Conservation (phyloP, 371 early-diverging fungal species). For the Mucor irregularis region DNA sequence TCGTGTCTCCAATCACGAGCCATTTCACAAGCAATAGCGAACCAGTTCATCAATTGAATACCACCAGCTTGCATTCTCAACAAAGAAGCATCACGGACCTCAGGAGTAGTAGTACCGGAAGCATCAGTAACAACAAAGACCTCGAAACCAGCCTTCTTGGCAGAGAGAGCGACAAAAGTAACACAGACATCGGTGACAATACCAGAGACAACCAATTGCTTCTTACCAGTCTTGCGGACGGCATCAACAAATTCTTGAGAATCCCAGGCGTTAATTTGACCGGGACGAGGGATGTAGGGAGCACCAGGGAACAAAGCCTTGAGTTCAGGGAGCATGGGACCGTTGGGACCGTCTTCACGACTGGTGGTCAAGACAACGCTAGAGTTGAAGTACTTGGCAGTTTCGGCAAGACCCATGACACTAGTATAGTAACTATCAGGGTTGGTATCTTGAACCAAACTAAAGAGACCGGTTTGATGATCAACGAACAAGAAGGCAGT, state of each 20-base stretch:
- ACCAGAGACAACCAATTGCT: constrained; percentile 34
- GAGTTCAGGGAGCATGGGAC: constrained; percentile 21
- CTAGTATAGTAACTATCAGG: constrained; percentile 22
- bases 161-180: constrained; percentile 30
- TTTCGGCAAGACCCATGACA: constrained; percentile 32
- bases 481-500: constrained; percentile 29
- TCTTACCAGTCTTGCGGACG: constrained; percentile 30
- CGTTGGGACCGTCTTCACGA: constrained; percentile 35
- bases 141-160: constrained; percentile 31
- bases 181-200: constrained; percentile 38
- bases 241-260: constrained; percentile 21
- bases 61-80: constrained; percentile 30
- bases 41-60: constrained; percentile 25
- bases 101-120: constrained; percentile 23
- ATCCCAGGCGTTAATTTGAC: constrained; percentile 39
- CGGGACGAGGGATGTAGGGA: constrained; percentile 26
- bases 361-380: constrained; percentile 26
- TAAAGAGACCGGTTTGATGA: constrained; percentile 31
- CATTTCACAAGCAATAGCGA: constrained; percentile 30
- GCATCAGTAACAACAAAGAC: constrained; percentile 34
- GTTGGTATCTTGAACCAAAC: constrained; percentile 23
- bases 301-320: constrained; percentile 26
- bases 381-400: constrained; percentile 25
- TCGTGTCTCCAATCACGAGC: constrained; percentile 29
- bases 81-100: constrained; percentile 31